A percentile compares a stretch with the other conserved stretches of the same genome.
Evolutionary conservation across 2,329 filamentous ascomycete genomes (phyloP).

Genomic region (Colletotrichum musae): DNA sequence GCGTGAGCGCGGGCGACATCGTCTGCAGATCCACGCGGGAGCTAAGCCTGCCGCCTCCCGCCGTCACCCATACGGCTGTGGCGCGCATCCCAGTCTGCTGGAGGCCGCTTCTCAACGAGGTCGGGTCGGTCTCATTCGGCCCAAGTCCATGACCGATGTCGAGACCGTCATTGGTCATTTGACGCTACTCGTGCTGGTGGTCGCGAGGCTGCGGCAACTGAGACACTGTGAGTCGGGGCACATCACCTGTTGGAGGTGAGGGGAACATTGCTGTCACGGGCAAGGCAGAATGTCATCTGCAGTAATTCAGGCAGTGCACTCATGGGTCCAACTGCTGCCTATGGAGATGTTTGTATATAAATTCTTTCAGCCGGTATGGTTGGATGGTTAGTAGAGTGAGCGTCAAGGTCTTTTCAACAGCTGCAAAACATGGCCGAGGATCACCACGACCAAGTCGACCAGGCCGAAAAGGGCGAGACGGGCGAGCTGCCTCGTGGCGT

Average conservation of each 20-base stretch:
- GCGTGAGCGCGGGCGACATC: not conserved
- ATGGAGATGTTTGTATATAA: conserved; percentile 22
- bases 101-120: not conserved
- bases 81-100: not conserved
- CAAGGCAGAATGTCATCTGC: conserved; percentile 33
- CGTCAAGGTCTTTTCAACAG: not conserved
- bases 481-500: conserved; percentile 21
- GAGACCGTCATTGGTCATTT: conserved; percentile 33
- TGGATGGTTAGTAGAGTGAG: not conserved
- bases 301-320: not conserved
- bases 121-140: not conserved
- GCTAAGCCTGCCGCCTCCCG: conserved; percentile 18
- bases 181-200: conserved; percentile 16
- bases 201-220: conserved; percentile 22
- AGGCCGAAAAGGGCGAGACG: conserved; percentile 21
- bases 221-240: conserved; percentile 29
- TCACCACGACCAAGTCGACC: conserved; percentile 7
- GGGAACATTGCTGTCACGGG: conserved; percentile 32
- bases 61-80: conserved; percentile 14
- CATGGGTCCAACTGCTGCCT: conserved; percentile 13
- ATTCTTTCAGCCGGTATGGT: not conserved
- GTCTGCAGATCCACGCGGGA: conserved; percentile 19
- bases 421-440: conserved; percentile 17
- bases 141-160: conserved; percentile 6
- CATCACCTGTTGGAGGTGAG: conserved; percentile 29